These are phyloP conservation scores for Colletotrichum lini DNA, from an alignment of 2,329 filamentous ascomycete genomes.

Conservation along the genomic window DNA sequence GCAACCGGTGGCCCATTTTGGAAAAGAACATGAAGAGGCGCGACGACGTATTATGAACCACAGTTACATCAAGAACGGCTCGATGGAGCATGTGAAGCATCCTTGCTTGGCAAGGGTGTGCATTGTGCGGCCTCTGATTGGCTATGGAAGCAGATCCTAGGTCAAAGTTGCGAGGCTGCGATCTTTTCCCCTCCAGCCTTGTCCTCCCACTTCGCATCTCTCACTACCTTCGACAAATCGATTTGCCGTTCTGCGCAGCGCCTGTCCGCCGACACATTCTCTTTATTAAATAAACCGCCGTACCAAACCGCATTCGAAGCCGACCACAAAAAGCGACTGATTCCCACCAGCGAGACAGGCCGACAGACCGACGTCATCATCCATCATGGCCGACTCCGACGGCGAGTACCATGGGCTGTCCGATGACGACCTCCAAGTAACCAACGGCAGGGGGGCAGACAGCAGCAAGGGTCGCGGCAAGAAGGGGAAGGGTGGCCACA, in stretches of 20 bases:
- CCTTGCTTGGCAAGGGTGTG: conserved; percentile 11
- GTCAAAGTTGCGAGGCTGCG: conserved; percentile 35
- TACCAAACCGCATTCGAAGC: background rate
- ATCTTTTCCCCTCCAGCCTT: conserved; percentile 32
- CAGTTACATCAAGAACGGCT: background rate
- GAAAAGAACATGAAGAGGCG: background rate
- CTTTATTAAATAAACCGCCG: background rate
- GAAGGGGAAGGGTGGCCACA: conserved; percentile 50
- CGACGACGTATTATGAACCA: background rate
- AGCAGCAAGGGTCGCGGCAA: conserved; percentile 44
- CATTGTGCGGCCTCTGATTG: conserved; percentile 24
- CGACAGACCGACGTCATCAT: conserved; percentile 15
- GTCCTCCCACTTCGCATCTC: conserved; percentile 12
- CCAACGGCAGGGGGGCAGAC: conserved; percentile 42
- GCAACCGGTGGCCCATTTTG: background rate
- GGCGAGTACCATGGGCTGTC: conserved; percentile 78
- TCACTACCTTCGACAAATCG: background rate
- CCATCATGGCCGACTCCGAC: conserved; percentile 79
- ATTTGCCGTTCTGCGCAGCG: background rate
- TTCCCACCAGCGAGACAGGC: background rate
- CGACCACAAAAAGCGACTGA: background rate
- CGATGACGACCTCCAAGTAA: conserved; percentile 73
- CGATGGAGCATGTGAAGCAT: conserved; percentile 3
- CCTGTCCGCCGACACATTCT: background rate
- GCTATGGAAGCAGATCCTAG: background rate